Evolutionary conservation across 2,329 filamentous ascomycete species (phyloP).

Genomic region (Ascochyta rabiei): DNA sequence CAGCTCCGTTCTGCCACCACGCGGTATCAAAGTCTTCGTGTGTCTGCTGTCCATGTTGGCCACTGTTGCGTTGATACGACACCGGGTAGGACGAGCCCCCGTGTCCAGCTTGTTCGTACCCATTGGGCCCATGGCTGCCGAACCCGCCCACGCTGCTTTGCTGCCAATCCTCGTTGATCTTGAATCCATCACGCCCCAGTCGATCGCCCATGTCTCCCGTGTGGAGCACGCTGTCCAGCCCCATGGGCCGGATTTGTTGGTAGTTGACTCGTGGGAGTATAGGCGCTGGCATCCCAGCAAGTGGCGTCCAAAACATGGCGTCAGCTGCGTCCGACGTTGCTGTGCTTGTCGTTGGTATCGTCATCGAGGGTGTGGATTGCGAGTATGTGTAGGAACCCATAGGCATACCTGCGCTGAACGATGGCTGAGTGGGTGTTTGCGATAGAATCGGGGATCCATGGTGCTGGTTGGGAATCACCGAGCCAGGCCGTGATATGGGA

Average conservation of each 20-base stretch:
- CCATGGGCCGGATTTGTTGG: constrained; percentile 42
- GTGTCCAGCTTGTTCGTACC: not conserved
- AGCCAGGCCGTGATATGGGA: constrained; percentile 19
- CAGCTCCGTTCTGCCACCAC: constrained; percentile 12
- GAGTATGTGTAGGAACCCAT: constrained; percentile 25
- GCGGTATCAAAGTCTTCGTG: constrained; percentile 10
- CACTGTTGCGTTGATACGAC: constrained; percentile 10
- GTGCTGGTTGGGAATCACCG: constrained; percentile 23
- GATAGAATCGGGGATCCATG: constrained; percentile 23
- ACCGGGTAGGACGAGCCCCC: constrained; percentile 2
- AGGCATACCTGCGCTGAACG: constrained; percentile 18
- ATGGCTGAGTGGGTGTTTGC: constrained; percentile 17
- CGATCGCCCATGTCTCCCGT: constrained; percentile 38
- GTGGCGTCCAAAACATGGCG: constrained; percentile 47
- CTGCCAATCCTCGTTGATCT: constrained; percentile 35
- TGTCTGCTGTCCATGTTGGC: constrained; percentile 1
- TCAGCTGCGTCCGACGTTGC: constrained; percentile 26
- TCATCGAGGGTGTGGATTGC: constrained; percentile 21
- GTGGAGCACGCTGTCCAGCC: constrained; percentile 42
- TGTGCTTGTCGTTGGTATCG: constrained; percentile 18
- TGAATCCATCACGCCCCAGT: constrained; percentile 45
- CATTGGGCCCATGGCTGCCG: not conserved
- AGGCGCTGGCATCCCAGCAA: constrained; percentile 49
- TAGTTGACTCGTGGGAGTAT: constrained; percentile 37
- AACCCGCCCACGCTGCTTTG: constrained; percentile 25